These are phyloP conservation scores for Hyphopichia burtonii DNA, from an alignment of 1,139 yeast genomes.

Conservation along the genomic window DNA sequence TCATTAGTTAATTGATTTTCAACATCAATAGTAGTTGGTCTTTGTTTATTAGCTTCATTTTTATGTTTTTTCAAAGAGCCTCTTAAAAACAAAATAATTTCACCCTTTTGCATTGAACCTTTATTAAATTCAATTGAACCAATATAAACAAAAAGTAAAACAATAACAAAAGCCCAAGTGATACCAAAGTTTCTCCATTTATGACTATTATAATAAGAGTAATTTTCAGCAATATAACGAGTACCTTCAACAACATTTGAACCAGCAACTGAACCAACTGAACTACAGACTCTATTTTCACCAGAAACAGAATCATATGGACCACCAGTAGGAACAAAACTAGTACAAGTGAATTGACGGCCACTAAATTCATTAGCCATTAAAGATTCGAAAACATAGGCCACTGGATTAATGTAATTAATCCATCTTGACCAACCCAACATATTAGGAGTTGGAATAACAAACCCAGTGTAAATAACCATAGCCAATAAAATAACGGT, in stretches of 20 bases:
- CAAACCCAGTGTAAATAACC: constrained; percentile 75
- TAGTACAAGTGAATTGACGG: constrained; percentile 40
- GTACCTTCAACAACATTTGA: constrained; percentile 54
- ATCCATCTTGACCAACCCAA: constrained; percentile 82
- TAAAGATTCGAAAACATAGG: constrained; percentile 66
- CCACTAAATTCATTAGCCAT: constrained; percentile 62
- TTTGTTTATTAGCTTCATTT: constrained; percentile 12
- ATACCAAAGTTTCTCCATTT: constrained; percentile 88
- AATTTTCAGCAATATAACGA: constrained; percentile 47
- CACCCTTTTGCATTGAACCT: constrained; percentile 83
- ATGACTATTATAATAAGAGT: constrained; percentile 52
- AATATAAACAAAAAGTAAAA: constrained; percentile 58
- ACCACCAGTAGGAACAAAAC: constrained; percentile 21
- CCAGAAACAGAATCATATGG: constrained; percentile 30
- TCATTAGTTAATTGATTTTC: constrained; percentile 16
- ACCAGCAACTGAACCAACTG: constrained; percentile 67
- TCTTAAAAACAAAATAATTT: constrained; percentile 64
- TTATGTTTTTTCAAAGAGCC: constrained; percentile 25
- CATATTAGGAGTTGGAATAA: constrained; percentile 65
- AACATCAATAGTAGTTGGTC: constrained; percentile 10
- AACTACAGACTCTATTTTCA: constrained; percentile 54
- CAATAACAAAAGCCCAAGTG: constrained; percentile 50
- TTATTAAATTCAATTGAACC: constrained; percentile 62
- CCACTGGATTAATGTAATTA: constrained; percentile 69
- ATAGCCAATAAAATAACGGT: constrained; percentile 58